Evolutionary conservation across 192 early-diverging fungal genomes (phyloP).

Genomic region (Coemansia sp.): DNA sequence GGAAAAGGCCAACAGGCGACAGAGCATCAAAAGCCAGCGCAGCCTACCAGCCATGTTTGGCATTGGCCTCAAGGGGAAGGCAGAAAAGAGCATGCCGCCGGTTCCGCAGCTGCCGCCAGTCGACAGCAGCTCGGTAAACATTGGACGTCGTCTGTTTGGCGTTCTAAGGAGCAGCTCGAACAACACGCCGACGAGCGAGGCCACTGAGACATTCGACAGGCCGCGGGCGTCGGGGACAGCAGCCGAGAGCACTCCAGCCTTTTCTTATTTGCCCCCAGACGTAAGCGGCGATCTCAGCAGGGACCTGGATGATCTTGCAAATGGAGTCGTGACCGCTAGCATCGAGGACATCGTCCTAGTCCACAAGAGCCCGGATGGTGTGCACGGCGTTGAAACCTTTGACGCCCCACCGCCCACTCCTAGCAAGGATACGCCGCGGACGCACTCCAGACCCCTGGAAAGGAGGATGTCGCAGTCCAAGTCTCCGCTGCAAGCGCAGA

Average conservation of each 20-base stretch:
- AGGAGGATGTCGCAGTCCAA: neutral
- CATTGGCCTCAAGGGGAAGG: constrained; percentile 34
- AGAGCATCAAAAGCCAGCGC: constrained; percentile 53
- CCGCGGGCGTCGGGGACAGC: neutral
- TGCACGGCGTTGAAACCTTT: neutral
- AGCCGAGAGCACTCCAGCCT: neutral
- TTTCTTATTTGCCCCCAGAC: neutral
- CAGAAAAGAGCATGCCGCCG: constrained; percentile 34
- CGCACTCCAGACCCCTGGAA: neutral
- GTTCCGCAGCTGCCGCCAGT: constrained; percentile 30
- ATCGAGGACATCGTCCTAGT: constrained; percentile 23
- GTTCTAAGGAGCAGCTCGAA: constrained; percentile 34
- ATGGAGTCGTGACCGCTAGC: constrained; percentile 11
- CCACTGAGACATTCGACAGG: neutral
- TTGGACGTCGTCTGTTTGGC: constrained; percentile 44
- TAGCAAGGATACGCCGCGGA: constrained; percentile 29
- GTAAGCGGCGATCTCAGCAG: neutral
- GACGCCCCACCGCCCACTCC: constrained; percentile 34
- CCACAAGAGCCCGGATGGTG: constrained; percentile 6
- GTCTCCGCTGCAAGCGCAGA: neutral
- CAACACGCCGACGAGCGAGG: constrained; percentile 3
- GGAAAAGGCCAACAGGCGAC: constrained; percentile 40
- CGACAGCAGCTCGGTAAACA: constrained; percentile 15
- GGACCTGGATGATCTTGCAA: neutral
- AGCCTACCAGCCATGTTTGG: constrained; percentile 53